Conservation (phyloP, 129 eudicot genomes). For the Daucus carota region DNA sequence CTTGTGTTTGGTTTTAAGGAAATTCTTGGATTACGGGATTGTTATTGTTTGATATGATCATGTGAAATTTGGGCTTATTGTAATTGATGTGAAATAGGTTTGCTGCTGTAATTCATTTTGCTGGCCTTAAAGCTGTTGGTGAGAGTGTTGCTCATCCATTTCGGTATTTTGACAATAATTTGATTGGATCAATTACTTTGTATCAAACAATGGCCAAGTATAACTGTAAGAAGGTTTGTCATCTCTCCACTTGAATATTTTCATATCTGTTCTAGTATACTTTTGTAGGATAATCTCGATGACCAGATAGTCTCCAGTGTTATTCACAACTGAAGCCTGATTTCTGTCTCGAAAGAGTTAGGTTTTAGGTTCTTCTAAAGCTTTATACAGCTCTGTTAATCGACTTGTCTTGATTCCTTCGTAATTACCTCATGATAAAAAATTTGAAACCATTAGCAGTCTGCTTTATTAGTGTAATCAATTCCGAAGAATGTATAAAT, state of each 20-base stretch:
- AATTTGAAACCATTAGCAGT: too few species aligned
- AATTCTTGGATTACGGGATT: background rate
- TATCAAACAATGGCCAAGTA: slow-evolving; percentile 77
- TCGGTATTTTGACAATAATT: slow-evolving; percentile 79
- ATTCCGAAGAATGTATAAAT: background rate
- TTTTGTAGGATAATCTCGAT: background rate
- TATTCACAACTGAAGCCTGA: background rate
- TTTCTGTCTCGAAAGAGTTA: background rate
- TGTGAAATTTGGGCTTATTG: background rate
- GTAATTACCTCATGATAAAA: too few species aligned
- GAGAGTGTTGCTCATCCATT: slow-evolving; percentile 83
- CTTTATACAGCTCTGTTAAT: background rate
- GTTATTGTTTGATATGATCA: background rate
- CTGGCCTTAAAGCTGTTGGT: slow-evolving; percentile 94
- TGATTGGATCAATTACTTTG: slow-evolving; percentile 78
- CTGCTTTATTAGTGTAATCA: background rate
- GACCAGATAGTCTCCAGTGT: background rate
- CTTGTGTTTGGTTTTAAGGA: background rate
- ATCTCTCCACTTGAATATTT: background rate
- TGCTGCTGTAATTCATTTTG: slow-evolving; percentile 95
- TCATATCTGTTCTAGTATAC: background rate
- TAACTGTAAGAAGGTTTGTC: slow-evolving; percentile 85
- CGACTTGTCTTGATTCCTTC: background rate
- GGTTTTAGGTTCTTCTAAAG: background rate
- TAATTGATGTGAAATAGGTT: slow-evolving; percentile 36